phyloP scores from a whole-genome alignment of 2,329 filamentous ascomycete species.

The Beauveria caledonica region DNA sequence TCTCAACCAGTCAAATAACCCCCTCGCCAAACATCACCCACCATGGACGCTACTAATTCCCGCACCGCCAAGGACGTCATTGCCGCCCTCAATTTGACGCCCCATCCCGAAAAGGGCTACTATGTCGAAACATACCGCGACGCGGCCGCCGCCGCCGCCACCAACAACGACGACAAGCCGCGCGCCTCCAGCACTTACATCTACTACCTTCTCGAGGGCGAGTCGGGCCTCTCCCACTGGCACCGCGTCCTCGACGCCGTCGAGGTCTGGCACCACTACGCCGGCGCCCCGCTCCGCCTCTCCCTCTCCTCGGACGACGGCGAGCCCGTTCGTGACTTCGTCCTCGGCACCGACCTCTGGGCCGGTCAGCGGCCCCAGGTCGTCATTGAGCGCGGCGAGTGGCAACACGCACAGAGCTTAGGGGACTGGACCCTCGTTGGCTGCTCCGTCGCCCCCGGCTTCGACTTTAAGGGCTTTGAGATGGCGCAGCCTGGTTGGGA shows the following conservation, averaged over 20 bases:
- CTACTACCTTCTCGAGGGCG: constrained; percentile 43
- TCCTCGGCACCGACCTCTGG: constrained; percentile 37
- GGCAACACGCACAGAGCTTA: constrained; percentile 37
- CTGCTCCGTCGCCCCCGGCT: constrained; percentile 22
- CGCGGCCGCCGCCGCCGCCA: constrained; percentile 15
- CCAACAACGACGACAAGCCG: constrained; percentile 35
- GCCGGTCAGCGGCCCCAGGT: constrained; percentile 35
- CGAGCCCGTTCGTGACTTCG: constrained; percentile 22
- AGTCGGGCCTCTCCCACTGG: constrained; percentile 36
- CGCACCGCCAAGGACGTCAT: constrained; percentile 37
- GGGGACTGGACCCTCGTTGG: constrained; percentile 43
- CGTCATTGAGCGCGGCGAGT: constrained; percentile 30
- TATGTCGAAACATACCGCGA: constrained; percentile 40
- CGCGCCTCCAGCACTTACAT: constrained; percentile 41
- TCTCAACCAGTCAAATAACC: not conserved
- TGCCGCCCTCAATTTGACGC: constrained; percentile 30
- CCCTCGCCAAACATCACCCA: not conserved
- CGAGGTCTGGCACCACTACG: constrained; percentile 47
- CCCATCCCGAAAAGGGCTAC: constrained; percentile 42
- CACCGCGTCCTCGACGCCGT: constrained; percentile 39
- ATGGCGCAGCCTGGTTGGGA: constrained; percentile 25
- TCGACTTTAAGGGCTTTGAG: constrained; percentile 21
- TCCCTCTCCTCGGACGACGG: constrained; percentile 37
- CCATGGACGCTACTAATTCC: constrained; percentile 2
- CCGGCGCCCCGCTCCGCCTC: constrained; percentile 40